Percentiles rank a stretch among this genome's conserved stretches.
phyloP scores from a whole-genome alignment of 2,329 filamentous ascomycete genomes.

The Tolypocladium ophioglossoides region DNA sequence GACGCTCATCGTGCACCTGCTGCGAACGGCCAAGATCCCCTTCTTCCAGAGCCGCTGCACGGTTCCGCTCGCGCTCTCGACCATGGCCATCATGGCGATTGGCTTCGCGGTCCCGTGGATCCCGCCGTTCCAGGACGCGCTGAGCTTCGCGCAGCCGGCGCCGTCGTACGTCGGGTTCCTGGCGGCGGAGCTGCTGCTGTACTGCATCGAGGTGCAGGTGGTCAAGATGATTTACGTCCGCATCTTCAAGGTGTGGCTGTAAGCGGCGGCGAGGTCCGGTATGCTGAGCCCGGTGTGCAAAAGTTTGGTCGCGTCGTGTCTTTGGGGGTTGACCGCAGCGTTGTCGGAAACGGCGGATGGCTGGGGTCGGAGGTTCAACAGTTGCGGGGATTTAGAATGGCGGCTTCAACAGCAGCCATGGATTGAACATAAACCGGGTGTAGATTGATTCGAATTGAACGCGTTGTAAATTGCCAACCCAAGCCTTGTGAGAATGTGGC shows the following conservation, averaged over 20 bases:
- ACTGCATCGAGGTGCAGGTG: constrained; percentile 14
- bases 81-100: constrained; percentile 12
- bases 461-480: neutral
- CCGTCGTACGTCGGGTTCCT: constrained; percentile 12
- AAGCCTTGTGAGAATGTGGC: neutral
- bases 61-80: constrained; percentile 11
- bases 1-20: constrained; percentile 16
- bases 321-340: neutral
- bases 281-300: neutral
- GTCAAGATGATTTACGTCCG: constrained; percentile 16
- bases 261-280: neutral
- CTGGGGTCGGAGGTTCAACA: neutral
- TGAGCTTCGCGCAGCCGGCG: constrained; percentile 11
- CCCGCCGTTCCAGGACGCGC: constrained; percentile 9
- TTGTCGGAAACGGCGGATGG: neutral
- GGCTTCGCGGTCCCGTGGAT: constrained; percentile 15
- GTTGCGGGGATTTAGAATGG: neutral
- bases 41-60: constrained; percentile 14
- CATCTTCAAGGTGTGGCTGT: constrained; percentile 15
- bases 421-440: neutral
- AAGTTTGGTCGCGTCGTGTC: neutral
- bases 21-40: constrained; percentile 15
- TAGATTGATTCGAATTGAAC: neutral
- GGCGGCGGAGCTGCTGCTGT: constrained; percentile 11
- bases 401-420: neutral